Evolutionary conservation across 2,329 filamentous ascomycete species (phyloP).

Genomic region (Rhynchosporium agropyri): DNA sequence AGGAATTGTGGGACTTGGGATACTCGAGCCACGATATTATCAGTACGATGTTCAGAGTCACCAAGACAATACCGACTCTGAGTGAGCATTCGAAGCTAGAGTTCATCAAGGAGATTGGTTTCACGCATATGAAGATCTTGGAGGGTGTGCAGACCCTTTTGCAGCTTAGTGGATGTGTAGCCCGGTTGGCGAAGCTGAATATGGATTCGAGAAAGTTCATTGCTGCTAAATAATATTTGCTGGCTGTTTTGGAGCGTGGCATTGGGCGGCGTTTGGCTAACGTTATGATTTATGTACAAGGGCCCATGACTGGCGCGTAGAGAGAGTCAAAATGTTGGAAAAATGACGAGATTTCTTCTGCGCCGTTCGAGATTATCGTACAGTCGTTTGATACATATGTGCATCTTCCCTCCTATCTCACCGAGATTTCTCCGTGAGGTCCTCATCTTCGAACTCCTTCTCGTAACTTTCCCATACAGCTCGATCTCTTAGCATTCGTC

Average conservation of each 20-base stretch:
- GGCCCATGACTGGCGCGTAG: slow-evolving; percentile 25
- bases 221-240: slow-evolving; percentile 30
- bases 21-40: slow-evolving; percentile 99
- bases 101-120: slow-evolving; percentile 98
- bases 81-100: slow-evolving; percentile 95
- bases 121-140: slow-evolving; percentile 99
- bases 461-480: slow-evolving; percentile 71
- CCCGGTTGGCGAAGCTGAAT: slow-evolving; percentile 89
- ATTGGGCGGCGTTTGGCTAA: slow-evolving; percentile 35
- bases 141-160: slow-evolving; percentile 95
- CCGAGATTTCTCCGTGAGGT: slow-evolving; percentile 26
- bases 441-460: slow-evolving; percentile 49
- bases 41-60: slow-evolving; percentile 98
- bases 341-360: slow-evolving; percentile 13
- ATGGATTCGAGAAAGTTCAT: slow-evolving; percentile 89
- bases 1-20: slow-evolving; percentile 90
- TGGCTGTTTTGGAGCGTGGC: slow-evolving; percentile 19
- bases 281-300: slow-evolving; percentile 26
- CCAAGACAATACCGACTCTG: slow-evolving; percentile 89
- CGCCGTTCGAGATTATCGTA: slow-evolving; percentile 6
- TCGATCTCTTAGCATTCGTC: slow-evolving; percentile 63
- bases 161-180: slow-evolving; percentile 90
- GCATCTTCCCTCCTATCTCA: slow-evolving; percentile 17
- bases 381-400: slow-evolving; percentile 8
- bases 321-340: slow-evolving; percentile 19